Conservation (phyloP, 1,284 basidiomycete species). For the Schizophyllum amplum region DNA sequence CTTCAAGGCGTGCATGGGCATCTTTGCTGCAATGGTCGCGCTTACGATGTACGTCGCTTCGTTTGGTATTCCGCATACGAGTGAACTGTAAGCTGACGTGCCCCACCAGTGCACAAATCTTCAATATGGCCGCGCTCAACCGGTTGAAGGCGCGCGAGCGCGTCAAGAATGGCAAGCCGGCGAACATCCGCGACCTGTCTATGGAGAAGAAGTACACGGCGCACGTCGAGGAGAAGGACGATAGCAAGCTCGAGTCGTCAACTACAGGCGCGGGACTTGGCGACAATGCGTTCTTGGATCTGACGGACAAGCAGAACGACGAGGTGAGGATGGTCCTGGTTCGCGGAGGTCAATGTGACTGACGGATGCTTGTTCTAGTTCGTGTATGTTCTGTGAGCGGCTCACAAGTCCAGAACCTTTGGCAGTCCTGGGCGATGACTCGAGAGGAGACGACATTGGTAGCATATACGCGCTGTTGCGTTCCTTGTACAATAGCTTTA, state of each 20-base stretch:
- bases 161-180: constrained; percentile 10
- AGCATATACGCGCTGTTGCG: too few relatives aligned
- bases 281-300: constrained; percentile 9
- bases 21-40: constrained; percentile 10
- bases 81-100: too few relatives aligned
- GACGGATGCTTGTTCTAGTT: not conserved
- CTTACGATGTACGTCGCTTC: constrained; percentile 2
- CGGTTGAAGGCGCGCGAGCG: constrained; percentile 6
- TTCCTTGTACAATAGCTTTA: too few relatives aligned
- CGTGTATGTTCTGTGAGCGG: not conserved
- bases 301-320: constrained; percentile 11
- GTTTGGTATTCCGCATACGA: too few relatives aligned
- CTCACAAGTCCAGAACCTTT: too few relatives aligned
- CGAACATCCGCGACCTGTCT: constrained; percentile 7
- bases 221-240: constrained; percentile 1
- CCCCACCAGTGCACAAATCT: constrained; percentile 4
- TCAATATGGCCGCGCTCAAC: constrained; percentile 9
- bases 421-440: not conserved
- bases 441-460: too few relatives aligned
- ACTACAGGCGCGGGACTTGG: constrained; percentile 2
- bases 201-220: constrained; percentile 10
- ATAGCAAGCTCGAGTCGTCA: not conserved
- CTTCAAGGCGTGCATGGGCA: constrained; percentile 8
- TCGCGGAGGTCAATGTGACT: not conserved
- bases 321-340: constrained; percentile 3